Evolutionary conservation across 352 stramenopile genomes (phyloP).

Genomic region (Elongisporangium senticosum): DNA sequence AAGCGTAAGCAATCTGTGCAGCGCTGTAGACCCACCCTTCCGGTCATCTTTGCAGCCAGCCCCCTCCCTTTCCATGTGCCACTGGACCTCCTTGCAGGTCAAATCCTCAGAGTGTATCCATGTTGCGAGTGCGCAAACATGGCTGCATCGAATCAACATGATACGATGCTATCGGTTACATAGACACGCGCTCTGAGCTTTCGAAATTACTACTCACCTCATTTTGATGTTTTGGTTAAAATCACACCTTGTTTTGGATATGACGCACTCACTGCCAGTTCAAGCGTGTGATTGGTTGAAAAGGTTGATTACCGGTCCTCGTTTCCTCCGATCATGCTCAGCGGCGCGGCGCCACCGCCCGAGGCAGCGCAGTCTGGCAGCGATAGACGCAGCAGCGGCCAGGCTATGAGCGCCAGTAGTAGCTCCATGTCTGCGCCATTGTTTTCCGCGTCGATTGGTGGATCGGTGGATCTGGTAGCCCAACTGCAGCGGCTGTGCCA

Average conservation of each 20-base stretch:
- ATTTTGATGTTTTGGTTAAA: neutral
- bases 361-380: neutral
- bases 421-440: neutral
- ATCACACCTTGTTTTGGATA: neutral
- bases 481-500: conserved; percentile 58
- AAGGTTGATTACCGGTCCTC: neutral
- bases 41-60: too few relatives aligned
- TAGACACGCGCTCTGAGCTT: neutral
- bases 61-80: neutral
- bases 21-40: neutral
- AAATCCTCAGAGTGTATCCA: neutral
- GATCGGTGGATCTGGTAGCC: conserved; percentile 38
- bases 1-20: neutral
- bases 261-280: neutral
- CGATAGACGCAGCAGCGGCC: conserved; percentile 2
- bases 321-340: neutral
- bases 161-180: neutral
- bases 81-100: neutral
- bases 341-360: neutral
- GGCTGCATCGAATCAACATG: neutral
- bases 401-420: neutral
- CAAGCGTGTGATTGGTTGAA: neutral
- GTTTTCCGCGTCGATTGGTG: neutral
- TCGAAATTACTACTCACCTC: neutral
- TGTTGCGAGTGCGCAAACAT: neutral